Percentiles rank a stretch among this genome's conserved stretches.
Evolutionary conservation across 2,329 filamentous ascomycete species (phyloP).

Genomic region (Mariannaea sp.): DNA sequence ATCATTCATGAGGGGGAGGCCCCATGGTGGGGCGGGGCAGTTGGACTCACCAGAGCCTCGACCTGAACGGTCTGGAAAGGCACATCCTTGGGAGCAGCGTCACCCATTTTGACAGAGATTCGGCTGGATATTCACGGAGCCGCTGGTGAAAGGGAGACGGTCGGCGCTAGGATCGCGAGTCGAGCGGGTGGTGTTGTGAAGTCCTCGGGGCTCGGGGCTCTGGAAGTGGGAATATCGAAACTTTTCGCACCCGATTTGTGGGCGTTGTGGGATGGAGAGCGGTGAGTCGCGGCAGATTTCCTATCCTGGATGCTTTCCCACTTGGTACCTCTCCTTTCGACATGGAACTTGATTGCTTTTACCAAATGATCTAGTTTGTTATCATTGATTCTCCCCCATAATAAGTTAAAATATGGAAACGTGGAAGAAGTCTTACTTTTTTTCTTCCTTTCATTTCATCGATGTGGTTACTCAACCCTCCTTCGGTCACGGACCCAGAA

Average conservation of each 20-base stretch:
- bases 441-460: too few relatives aligned
- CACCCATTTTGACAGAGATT: slow-evolving; percentile 57
- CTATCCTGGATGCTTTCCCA: slow-evolving; percentile 7
- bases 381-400: not conserved
- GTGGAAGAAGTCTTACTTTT: too few relatives aligned
- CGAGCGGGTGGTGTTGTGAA: slow-evolving; percentile 37
- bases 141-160: slow-evolving; percentile 32
- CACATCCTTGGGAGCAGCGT: slow-evolving; percentile 62
- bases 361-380: not conserved
- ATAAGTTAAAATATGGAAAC: too few relatives aligned
- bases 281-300: slow-evolving; percentile 46
- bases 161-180: slow-evolving; percentile 36
- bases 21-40: slow-evolving; percentile 47
- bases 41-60: slow-evolving; percentile 79
- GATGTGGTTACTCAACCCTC: too few relatives aligned
- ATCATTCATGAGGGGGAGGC: slow-evolving; percentile 32
- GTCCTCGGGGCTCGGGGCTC: slow-evolving; percentile 34
- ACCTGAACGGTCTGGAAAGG: slow-evolving; percentile 89
- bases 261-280: slow-evolving; percentile 49
- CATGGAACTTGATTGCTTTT: not conserved
- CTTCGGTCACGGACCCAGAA: too few relatives aligned
- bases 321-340: slow-evolving; percentile 5
- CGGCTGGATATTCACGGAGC: slow-evolving; percentile 31
- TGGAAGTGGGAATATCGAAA: slow-evolving; percentile 48
- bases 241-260: slow-evolving; percentile 52